These are phyloP conservation scores for Crithidia fasciculata DNA, from an alignment of 208 protist species.

Conservation along the genomic window DNA sequence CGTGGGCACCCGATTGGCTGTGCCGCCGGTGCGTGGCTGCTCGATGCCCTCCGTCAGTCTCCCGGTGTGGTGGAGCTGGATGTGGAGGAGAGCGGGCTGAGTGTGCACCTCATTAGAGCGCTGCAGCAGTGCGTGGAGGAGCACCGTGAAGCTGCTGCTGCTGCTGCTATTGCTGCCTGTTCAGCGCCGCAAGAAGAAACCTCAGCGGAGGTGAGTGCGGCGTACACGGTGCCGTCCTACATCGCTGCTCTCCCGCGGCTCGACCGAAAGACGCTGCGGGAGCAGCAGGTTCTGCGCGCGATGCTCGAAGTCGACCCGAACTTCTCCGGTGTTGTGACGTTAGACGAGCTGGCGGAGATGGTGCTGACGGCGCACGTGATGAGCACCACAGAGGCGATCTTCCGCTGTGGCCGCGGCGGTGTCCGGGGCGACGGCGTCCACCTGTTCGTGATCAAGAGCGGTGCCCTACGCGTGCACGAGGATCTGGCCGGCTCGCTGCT, in stretches of 20 bases:
- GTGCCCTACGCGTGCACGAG: constrained; percentile 42
- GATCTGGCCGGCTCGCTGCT: constrained; percentile 51
- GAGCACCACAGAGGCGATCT: constrained; percentile 57
- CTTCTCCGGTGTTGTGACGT: constrained; percentile 33
- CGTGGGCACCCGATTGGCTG: constrained; percentile 57
- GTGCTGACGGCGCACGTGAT: constrained; percentile 67
- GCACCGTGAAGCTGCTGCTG: constrained; percentile 8
- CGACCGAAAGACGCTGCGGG: constrained; percentile 74
- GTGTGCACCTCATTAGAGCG: constrained; percentile 23
- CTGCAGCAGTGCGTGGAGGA: constrained; percentile 38
- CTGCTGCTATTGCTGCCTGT: no score
- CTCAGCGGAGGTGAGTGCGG: not conserved
- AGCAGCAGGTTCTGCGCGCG: constrained; percentile 68
- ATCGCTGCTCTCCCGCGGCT: constrained; percentile 37
- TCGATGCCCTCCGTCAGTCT: constrained; percentile 31
- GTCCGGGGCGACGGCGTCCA: constrained; percentile 69
- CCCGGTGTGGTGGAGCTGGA: constrained; percentile 36
- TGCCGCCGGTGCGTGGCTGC: constrained; percentile 47
- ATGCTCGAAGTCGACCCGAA: constrained; percentile 49
- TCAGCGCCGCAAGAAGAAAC: no score
- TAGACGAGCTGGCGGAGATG: constrained; percentile 35
- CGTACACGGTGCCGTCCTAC: constrained; percentile 28
- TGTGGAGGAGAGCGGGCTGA: constrained; percentile 40
- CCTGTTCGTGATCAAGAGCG: constrained; percentile 75
- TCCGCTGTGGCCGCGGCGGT: constrained; percentile 44